Conservation (phyloP, 2,329 filamentous ascomycete genomes). For the Aspergillus brasiliensis region DNA sequence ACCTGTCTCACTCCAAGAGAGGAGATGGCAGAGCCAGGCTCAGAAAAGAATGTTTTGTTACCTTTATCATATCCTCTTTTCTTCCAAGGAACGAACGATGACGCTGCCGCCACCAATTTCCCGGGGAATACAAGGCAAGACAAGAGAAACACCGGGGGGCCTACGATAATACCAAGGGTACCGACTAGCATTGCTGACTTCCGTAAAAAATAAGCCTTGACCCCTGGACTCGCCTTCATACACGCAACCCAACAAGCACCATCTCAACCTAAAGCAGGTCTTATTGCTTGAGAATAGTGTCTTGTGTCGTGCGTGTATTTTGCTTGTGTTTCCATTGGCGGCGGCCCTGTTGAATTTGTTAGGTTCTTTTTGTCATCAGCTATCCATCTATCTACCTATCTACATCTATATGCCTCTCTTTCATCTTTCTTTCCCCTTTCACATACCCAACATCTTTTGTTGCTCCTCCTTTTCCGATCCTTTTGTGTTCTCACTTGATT, state of each 20-base stretch:
- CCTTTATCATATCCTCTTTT: background rate
- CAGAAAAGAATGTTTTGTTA: background rate
- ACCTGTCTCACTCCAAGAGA: background rate
- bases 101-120: background rate
- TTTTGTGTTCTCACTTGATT: background rate
- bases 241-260: background rate
- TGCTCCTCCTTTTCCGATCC: background rate
- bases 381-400: background rate
- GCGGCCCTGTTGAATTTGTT: background rate
- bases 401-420: background rate
- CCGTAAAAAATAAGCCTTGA: background rate
- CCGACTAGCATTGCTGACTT: background rate
- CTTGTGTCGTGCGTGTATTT: background rate
- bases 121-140: background rate
- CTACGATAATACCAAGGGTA: too few species aligned
- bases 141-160: background rate
- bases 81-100: background rate
- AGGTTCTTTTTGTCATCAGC: background rate
- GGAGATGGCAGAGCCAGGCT: background rate
- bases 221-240: background rate
- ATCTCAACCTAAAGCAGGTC: conserved; percentile 1
- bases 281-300: background rate
- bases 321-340: background rate
- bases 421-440: background rate
- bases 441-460: conserved; percentile 8